These are phyloP conservation scores for Leptosphaerulina australis DNA, from an alignment of 2,329 filamentous ascomycete genomes.

Conservation along the genomic window DNA sequence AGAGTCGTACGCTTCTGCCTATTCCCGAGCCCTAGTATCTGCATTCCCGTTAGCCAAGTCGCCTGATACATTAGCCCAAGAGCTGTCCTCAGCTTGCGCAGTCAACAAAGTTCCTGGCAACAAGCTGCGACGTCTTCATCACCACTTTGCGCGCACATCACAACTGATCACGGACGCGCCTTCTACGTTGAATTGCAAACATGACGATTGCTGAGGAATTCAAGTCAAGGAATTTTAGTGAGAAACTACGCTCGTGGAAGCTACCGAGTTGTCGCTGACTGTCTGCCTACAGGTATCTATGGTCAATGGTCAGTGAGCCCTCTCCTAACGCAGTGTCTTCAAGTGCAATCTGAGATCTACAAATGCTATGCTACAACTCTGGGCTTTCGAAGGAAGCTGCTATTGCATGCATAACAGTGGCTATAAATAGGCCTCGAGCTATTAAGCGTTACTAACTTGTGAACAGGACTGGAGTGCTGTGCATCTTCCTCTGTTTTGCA, in stretches of 20 bases:
- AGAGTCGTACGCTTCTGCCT: constrained; percentile 30
- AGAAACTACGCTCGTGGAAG: constrained; percentile 34
- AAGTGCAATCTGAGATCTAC: neutral
- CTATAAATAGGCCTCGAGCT: neutral
- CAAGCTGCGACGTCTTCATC: constrained; percentile 6
- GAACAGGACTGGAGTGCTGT: constrained; percentile 61
- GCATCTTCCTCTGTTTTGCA: constrained; percentile 69
- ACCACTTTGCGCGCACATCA: constrained; percentile 16
- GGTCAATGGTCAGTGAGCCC: constrained; percentile 66
- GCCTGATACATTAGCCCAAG: constrained; percentile 26
- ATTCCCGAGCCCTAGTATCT: constrained; percentile 6
- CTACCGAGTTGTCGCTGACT: constrained; percentile 40
- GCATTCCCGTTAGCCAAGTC: constrained; percentile 18
- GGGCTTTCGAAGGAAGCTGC: neutral
- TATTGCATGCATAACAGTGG: neutral
- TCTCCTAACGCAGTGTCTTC: neutral
- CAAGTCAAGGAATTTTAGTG: constrained; percentile 70
- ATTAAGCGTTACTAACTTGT: constrained; percentile 21
- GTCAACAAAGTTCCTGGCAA: constrained; percentile 27
- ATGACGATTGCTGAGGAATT: constrained; percentile 69
- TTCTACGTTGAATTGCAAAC: constrained; percentile 15
- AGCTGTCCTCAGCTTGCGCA: constrained; percentile 36
- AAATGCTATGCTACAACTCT: neutral
- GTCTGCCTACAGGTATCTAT: constrained; percentile 63
- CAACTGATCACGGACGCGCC: constrained; percentile 5